phyloP scores from a whole-genome alignment of 345 rosid genomes.

The Lenwebbia sp. region DNA sequence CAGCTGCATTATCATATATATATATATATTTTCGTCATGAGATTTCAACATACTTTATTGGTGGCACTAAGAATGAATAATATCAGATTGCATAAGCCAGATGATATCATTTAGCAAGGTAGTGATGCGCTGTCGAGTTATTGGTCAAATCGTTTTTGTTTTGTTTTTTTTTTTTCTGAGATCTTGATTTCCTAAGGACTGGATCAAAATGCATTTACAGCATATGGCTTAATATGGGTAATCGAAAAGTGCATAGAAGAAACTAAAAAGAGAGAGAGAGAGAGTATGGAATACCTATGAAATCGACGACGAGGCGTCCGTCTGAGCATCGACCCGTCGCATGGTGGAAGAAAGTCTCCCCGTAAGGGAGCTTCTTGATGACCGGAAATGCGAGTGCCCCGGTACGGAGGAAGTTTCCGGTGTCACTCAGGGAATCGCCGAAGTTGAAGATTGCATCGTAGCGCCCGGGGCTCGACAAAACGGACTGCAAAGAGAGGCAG shows the following conservation, averaged over 20 bases:
- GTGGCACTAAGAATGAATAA: not conserved
- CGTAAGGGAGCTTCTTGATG: constrained; percentile 32
- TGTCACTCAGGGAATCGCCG: not conserved
- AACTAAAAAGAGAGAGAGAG: not conserved
- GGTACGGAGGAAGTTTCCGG: not conserved
- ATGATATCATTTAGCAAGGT: too few species aligned
- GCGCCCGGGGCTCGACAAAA: not conserved
- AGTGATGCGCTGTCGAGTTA: too few species aligned
- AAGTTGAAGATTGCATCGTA: not conserved
- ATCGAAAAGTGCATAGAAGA: not conserved
- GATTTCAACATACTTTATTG: constrained; percentile 41
- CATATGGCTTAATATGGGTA: not conserved
- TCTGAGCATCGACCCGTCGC: constrained; percentile 25
- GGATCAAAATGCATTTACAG: constrained; percentile 43
- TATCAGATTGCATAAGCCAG: too few species aligned
- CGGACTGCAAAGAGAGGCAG: not conserved
- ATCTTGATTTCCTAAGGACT: constrained; percentile 15
- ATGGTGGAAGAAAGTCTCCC: constrained; percentile 38
- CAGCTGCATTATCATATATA: not conserved
- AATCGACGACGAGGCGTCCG: not conserved
- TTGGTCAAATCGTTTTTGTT: too few species aligned
- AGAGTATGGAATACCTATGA: constrained; percentile 20
- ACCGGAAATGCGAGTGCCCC: not conserved
- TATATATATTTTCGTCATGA: constrained; percentile 11
- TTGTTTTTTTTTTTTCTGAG: too few species aligned